phyloP scores from a whole-genome alignment of 148 eudicot species.

The Dianthus caryophyllus region DNA sequence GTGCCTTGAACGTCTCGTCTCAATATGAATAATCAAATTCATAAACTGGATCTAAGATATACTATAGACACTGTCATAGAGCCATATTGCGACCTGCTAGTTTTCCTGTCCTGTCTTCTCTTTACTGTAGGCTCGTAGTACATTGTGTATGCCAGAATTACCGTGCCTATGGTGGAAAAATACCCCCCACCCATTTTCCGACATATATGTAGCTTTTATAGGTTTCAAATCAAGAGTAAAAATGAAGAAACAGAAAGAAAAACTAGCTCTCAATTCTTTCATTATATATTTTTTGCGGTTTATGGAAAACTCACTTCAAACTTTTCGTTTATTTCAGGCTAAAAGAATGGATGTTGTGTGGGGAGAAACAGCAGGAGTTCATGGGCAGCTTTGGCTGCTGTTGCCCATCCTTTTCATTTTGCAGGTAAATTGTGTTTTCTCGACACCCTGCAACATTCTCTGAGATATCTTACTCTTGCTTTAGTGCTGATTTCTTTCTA shows the following conservation, averaged over 20 bases:
- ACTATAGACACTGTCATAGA: not conserved
- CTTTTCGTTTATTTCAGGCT: conserved; percentile 31
- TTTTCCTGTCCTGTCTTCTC: not conserved
- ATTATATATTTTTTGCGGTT: not conserved
- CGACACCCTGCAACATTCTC: not conserved
- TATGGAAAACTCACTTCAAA: conserved; percentile 3
- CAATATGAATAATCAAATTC: too few species aligned
- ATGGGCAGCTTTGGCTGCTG: conserved; percentile 43
- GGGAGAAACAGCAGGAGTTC: conserved; percentile 55
- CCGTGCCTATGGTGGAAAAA: too few species aligned
- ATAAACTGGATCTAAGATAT: not conserved
- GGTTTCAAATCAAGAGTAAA: too few species aligned
- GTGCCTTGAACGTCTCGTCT: not conserved
- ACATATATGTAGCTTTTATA: not conserved
- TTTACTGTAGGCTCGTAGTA: too few species aligned
- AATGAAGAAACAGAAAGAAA: not conserved
- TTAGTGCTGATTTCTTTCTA: not conserved
- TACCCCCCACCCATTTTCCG: not conserved
- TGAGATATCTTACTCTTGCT: conserved; percentile 6
- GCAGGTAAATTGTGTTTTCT: conserved; percentile 33
- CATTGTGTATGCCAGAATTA: too few species aligned
- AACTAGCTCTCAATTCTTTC: not conserved
- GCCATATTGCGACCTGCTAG: not conserved
- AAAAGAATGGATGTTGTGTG: conserved; percentile 56
- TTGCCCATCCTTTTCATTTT: conserved; percentile 47